phyloP scores from a whole-genome alignment of 2,329 filamentous ascomycete species.

The Dichotomopilus funicola region DNA sequence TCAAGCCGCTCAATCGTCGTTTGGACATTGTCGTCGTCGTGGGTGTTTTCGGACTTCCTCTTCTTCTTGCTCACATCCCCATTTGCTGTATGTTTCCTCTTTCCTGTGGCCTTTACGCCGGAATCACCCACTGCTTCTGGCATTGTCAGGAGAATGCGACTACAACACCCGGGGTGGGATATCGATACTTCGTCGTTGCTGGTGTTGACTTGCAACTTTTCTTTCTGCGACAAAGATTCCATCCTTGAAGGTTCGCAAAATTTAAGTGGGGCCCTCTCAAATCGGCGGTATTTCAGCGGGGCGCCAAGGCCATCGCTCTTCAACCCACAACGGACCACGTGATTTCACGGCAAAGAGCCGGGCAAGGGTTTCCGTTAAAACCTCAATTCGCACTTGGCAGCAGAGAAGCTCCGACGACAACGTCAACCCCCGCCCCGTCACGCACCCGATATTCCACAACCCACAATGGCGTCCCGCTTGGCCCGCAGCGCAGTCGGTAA shows the following conservation, averaged over 20 bases:
- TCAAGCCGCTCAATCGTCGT: constrained; percentile 69
- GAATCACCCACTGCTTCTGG: constrained; percentile 7
- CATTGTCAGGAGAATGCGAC: constrained; percentile 8
- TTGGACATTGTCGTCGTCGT: constrained; percentile 47
- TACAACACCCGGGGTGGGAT: background rate
- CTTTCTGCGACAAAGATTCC: background rate
- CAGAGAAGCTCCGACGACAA: constrained; percentile 36
- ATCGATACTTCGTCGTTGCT: background rate
- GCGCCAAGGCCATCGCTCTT: background rate
- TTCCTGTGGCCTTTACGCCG: constrained; percentile 24
- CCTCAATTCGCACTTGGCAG: constrained; percentile 36
- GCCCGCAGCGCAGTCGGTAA: constrained; percentile 91
- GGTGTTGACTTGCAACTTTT: background rate
- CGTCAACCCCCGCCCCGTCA: constrained; percentile 32
- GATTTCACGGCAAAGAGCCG: constrained; percentile 46
- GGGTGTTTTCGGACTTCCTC: constrained; percentile 40
- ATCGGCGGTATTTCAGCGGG: constrained; percentile 27
- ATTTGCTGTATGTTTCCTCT: constrained; percentile 46
- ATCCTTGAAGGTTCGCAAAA: background rate
- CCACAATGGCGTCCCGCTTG: constrained; percentile 96
- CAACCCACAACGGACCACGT: constrained; percentile 28
- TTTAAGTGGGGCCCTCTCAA: constrained; percentile 17
- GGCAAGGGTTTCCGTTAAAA: constrained; percentile 31
- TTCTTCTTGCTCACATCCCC: constrained; percentile 45
- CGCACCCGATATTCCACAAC: constrained; percentile 50